Percentiles rank a stretch among this genome's conserved stretches.
These are phyloP conservation scores for Lachnellula suecica DNA, from an alignment of 2,329 filamentous ascomycete genomes.

Conservation along the genomic window DNA sequence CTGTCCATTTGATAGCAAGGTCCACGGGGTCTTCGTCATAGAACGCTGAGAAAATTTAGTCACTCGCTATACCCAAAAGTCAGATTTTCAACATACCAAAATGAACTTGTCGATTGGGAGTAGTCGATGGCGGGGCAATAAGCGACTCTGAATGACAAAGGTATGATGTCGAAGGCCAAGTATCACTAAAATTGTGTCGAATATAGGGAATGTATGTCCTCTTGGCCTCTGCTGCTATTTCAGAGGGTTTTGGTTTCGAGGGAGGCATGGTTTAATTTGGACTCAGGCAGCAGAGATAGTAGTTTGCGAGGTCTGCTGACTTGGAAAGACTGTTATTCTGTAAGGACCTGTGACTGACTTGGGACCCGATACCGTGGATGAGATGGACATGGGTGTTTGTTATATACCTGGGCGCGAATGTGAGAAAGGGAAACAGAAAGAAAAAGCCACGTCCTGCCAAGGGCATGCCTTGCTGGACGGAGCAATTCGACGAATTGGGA, in stretches of 20 bases:
- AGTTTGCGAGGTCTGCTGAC: not conserved
- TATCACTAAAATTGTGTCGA: slow-evolving; percentile 51
- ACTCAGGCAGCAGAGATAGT: not conserved
- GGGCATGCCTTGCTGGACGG: not conserved
- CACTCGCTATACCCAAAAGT: no score
- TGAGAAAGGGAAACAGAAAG: slow-evolving; percentile 10
- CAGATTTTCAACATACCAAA: slow-evolving; percentile 41
- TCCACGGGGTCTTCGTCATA: slow-evolving; percentile 59
- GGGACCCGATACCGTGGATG: slow-evolving; percentile 8
- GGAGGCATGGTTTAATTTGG: slow-evolving; percentile 26
- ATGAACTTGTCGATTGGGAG: slow-evolving; percentile 35
- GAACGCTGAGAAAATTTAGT: slow-evolving; percentile 43
- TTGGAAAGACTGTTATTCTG: slow-evolving; percentile 1
- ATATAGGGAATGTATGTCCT: slow-evolving; percentile 66
- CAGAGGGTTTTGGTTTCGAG: slow-evolving; percentile 61
- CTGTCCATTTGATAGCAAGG: slow-evolving; percentile 57
- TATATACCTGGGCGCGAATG: slow-evolving; percentile 20
- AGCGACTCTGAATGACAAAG: slow-evolving; percentile 46
- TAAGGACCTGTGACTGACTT: not conserved
- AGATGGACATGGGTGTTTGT: slow-evolving; percentile 23
- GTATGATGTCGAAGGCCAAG: slow-evolving; percentile 58
- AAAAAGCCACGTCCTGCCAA: slow-evolving; percentile 3
- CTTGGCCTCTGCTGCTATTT: slow-evolving; percentile 74
- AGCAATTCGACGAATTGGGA: not conserved
- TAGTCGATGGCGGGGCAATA: slow-evolving; percentile 32